These are phyloP conservation scores for Solanum tarijense DNA, from an alignment of 257 asterid genomes.

Conservation along the genomic window DNA sequence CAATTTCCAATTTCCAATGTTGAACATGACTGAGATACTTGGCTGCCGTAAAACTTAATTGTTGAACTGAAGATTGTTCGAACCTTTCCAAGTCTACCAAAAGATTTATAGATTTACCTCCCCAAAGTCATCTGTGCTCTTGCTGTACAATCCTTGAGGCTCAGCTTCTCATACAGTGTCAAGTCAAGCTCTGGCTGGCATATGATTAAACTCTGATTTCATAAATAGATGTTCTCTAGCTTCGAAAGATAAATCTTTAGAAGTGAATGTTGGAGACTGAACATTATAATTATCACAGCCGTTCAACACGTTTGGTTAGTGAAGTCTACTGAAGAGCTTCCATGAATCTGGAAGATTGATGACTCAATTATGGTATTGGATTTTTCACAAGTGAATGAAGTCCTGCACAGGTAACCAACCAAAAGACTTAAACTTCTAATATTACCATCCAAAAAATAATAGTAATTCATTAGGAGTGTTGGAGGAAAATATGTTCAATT, in stretches of 20 bases:
- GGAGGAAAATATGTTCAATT: not conserved
- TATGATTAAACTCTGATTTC: not conserved
- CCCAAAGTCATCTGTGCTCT: conserved; percentile 4
- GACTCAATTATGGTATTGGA: conserved; percentile 2
- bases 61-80: conserved; percentile 1
- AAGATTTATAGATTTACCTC: not conserved
- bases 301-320: not conserved
- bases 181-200: not conserved
- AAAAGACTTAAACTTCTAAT: conserved; percentile 1
- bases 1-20: not conserved
- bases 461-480: too few species aligned
- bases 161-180: conserved; percentile 19
- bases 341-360: not conserved
- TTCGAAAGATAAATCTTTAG: not conserved
- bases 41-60: not conserved
- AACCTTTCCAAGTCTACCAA: not conserved
- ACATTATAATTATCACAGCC: conserved; percentile 3
- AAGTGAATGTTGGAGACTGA: not conserved
- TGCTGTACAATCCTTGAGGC: conserved; percentile 11
- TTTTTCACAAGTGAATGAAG: not conserved
- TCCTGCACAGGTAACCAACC: conserved; percentile 1
- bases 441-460: conserved; percentile 3
- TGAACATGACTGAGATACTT: conserved; percentile 6
- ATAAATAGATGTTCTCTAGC: not conserved
- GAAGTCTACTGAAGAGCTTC: not conserved